Conservation (phyloP, 2,329 filamentous ascomycete species). For the Paraconiothyrium brasiliense region DNA sequence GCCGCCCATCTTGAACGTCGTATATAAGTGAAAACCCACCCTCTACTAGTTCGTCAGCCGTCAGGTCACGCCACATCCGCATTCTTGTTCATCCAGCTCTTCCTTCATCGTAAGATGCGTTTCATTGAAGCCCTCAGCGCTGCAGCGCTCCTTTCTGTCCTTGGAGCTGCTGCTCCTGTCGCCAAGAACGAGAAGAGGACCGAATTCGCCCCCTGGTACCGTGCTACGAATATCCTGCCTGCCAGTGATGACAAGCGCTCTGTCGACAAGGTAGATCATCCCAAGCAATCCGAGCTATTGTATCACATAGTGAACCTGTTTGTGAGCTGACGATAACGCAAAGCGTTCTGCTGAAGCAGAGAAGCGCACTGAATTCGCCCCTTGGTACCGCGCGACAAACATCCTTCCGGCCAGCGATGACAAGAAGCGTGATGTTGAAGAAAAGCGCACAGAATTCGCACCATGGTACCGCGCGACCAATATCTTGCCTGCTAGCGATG, state of each 20-base stretch:
- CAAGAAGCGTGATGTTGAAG: conserved; percentile 11
- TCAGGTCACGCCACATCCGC: background rate
- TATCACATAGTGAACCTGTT: background rate
- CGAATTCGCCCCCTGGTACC: conserved; percentile 13
- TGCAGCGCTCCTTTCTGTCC: conserved; percentile 7
- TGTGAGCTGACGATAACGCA: no score
- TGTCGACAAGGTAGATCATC: background rate
- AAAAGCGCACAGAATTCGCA: conserved; percentile 5
- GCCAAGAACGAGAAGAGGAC: conserved; percentile 9
- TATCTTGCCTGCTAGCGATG: conserved; percentile 10
- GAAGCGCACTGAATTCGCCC: conserved; percentile 6
- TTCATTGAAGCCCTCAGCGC: conserved; percentile 7
- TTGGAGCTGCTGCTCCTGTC: conserved; percentile 12
- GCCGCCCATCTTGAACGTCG: background rate
- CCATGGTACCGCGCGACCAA: conserved; percentile 12
- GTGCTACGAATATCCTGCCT: conserved; percentile 13
- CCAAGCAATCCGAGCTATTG: background rate
- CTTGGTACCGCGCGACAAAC: conserved; percentile 11
- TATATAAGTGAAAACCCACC: conserved; percentile 1
- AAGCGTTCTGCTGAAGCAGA: conserved; percentile 8
- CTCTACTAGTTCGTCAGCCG: background rate
- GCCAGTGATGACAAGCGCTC: conserved; percentile 13
- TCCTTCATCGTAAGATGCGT: conserved; percentile 6
- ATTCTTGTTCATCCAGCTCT: background rate
- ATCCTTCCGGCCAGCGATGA: conserved; percentile 13